Conservation (phyloP, 2,329 filamentous ascomycete species). For the Sporothrix variecibatus region DNA sequence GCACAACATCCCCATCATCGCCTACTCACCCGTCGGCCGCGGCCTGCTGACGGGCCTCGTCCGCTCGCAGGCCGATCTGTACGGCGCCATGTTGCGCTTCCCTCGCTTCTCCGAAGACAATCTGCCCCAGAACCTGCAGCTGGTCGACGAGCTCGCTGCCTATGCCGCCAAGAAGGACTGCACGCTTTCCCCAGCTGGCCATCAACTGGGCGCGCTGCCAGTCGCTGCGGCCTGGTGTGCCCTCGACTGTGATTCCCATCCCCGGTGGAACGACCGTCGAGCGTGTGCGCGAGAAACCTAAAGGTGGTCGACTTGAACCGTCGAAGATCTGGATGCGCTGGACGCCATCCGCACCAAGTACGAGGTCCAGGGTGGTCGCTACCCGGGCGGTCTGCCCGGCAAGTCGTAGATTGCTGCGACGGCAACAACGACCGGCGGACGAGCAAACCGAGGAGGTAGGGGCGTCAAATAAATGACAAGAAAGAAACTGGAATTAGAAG, state of each 20-base stretch:
- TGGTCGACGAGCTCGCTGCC: constrained; percentile 49
- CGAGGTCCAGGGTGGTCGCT: constrained; percentile 28
- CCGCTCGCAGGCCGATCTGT: constrained; percentile 12
- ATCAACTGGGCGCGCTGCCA: constrained; percentile 59
- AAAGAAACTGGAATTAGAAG: too few relatives aligned
- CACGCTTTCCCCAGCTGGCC: constrained; percentile 55
- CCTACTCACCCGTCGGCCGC: constrained; percentile 55
- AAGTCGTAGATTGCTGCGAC: constrained; percentile 15
- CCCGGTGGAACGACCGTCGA: constrained; percentile 42
- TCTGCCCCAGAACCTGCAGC: constrained; percentile 51
- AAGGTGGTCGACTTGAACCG: constrained; percentile 41
- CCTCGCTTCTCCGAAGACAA: constrained; percentile 55
- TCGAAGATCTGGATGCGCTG: constrained; percentile 43
- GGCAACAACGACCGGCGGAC: not conserved
- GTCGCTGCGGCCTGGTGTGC: constrained; percentile 39
- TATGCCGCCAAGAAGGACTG: constrained; percentile 51
- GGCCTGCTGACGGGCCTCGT: constrained; percentile 37
- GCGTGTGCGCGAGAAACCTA: constrained; percentile 52
- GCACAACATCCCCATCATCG: constrained; percentile 58
- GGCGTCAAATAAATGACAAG: not conserved
- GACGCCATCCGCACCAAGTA: constrained; percentile 33
- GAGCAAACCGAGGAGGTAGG: not conserved
- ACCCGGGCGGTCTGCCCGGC: constrained; percentile 3
- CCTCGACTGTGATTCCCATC: constrained; percentile 52
- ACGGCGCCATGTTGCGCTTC: constrained; percentile 27